phyloP scores from a whole-genome alignment of 306 rosid genomes.

The Cucurbita pepo region DNA sequence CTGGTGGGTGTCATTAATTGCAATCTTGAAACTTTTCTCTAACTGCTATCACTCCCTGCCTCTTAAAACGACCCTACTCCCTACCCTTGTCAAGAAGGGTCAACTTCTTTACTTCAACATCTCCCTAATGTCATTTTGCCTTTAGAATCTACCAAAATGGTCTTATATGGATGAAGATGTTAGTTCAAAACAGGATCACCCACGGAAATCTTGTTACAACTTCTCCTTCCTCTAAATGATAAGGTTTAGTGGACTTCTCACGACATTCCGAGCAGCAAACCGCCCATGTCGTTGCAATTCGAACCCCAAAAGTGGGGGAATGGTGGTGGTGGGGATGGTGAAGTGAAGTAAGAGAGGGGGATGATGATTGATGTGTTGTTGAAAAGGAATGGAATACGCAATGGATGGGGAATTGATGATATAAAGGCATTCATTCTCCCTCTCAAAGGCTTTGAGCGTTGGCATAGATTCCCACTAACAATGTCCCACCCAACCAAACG shows the following conservation, averaged over 20 bases:
- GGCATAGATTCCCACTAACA: slow-evolving; percentile 4
- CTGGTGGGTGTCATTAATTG: slow-evolving; percentile 37
- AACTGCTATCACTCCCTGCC: slow-evolving; percentile 13
- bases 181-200: no score
- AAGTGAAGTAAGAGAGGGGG: no score
- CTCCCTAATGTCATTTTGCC: neutral
- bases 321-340: no score
- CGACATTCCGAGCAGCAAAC: no score
- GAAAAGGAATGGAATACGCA: neutral
- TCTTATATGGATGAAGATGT: neutral
- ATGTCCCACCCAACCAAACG: neutral
- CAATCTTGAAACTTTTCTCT: slow-evolving; percentile 22
- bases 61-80: neutral
- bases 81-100: neutral
- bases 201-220: no score
- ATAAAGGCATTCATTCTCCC: neutral
- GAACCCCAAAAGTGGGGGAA: no score
- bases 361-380: neutral
- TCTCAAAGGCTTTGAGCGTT: slow-evolving; percentile 1
- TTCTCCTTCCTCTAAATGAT: no score
- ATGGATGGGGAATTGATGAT: neutral
- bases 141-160: neutral
- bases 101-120: neutral
- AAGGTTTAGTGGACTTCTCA: no score
- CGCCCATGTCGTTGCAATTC: no score